These are phyloP conservation scores for Delonix regia DNA, from an alignment of 306 rosid genomes.

Conservation along the genomic window DNA sequence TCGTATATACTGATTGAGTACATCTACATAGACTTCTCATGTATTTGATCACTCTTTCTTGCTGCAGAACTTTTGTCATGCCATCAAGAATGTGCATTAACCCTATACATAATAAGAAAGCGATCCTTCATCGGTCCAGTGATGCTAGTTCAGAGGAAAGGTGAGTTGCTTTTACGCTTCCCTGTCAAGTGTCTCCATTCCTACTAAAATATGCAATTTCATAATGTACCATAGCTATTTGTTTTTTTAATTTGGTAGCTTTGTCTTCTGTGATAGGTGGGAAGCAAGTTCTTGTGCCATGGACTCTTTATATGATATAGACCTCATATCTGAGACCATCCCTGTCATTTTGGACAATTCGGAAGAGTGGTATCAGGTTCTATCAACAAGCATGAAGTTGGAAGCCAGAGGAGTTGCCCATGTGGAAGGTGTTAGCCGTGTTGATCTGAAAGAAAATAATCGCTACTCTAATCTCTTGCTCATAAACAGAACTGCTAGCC, in stretches of 20 bases:
- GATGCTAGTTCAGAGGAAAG: slow-evolving; percentile 67
- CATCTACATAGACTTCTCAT: neutral
- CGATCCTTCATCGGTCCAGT: slow-evolving; percentile 63
- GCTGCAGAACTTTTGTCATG: slow-evolving; percentile 88
- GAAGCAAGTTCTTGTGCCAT: slow-evolving; percentile 77
- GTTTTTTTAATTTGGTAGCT: slow-evolving; percentile 17
- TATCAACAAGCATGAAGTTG: slow-evolving; percentile 74
- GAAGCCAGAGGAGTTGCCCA: slow-evolving; percentile 77
- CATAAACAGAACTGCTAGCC: slow-evolving; percentile 92
- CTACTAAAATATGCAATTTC: neutral
- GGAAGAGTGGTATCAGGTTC: slow-evolving; percentile 74
- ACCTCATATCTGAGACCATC: slow-evolving; percentile 69
- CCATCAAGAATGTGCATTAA: slow-evolving; percentile 96
- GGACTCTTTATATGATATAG: slow-evolving; percentile 83
- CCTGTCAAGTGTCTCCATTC: neutral
- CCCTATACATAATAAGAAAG: slow-evolving; percentile 91
- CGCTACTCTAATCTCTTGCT: slow-evolving; percentile 74
- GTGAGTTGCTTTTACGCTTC: slow-evolving; percentile 43
- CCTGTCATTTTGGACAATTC: slow-evolving; percentile 93
- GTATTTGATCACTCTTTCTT: slow-evolving; percentile 26
- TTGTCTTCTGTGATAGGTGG: slow-evolving; percentile 66
- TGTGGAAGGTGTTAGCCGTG: slow-evolving; percentile 62
- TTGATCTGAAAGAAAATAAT: slow-evolving; percentile 59
- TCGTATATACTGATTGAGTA: neutral
- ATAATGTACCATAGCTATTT: neutral